phyloP scores from a whole-genome alignment of 139 green algal species.

The Pseudopediastrum boryanum region DNA sequence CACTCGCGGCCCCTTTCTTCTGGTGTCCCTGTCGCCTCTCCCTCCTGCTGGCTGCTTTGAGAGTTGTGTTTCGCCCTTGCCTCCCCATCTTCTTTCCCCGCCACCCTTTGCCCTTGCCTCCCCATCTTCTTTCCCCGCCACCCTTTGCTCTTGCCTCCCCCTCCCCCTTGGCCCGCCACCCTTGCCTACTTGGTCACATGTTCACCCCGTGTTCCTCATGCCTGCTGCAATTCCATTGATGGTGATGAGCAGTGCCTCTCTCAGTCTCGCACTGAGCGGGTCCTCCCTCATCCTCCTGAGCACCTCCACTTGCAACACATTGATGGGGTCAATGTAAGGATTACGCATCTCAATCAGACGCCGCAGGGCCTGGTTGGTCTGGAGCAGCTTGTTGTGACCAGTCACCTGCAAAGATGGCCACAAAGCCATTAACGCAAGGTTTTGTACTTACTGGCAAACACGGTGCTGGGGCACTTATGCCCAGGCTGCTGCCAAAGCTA shows the following conservation, averaged over 20 bases:
- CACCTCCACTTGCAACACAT: slow-evolving; percentile 92
- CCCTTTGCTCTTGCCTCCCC: no score
- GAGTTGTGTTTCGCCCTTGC: no score
- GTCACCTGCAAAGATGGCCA: slow-evolving; percentile 56
- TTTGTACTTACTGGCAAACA: no score
- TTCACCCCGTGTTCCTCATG: slow-evolving; percentile 97
- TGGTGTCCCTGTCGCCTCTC: no score
- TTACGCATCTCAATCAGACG: slow-evolving; percentile 86
- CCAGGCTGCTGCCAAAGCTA: not conserved
- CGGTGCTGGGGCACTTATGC: not conserved
- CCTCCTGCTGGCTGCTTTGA: no score
- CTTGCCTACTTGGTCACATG: no score
- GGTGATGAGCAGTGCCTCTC: slow-evolving; percentile 86
- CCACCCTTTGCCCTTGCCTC: no score
- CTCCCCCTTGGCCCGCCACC: no score
- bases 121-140: no score
- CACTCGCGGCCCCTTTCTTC: no score
- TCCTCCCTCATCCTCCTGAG: slow-evolving; percentile 72
- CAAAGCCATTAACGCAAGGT: no score
- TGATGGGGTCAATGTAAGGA: slow-evolving; percentile 93
- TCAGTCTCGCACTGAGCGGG: slow-evolving; percentile 58
- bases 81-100: no score
- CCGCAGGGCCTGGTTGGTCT: slow-evolving; percentile 78
- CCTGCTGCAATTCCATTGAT: slow-evolving; percentile 98
- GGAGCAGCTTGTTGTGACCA: slow-evolving; percentile 74